These are phyloP conservation scores for Amylocarpus encephaloides DNA, from an alignment of 2,329 filamentous ascomycete species.

Conservation along the genomic window DNA sequence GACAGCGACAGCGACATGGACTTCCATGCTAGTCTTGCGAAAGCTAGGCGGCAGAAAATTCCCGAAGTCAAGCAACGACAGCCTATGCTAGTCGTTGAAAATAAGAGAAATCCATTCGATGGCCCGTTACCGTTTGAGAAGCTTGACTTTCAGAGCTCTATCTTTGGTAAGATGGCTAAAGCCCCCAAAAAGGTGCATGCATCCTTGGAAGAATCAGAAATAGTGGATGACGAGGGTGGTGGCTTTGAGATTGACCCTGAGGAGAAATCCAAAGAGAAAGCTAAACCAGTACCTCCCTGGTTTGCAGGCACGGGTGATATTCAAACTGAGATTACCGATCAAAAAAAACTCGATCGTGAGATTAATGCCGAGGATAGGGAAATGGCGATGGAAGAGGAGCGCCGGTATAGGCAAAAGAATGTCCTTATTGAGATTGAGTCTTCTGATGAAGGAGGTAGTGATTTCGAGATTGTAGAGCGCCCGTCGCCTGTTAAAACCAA, in stretches of 20 bases:
- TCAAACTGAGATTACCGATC: conserved; percentile 53
- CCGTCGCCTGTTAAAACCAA: conserved; percentile 29
- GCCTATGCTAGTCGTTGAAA: conserved; percentile 37
- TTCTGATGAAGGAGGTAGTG: conserved; percentile 45
- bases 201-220: conserved; percentile 17
- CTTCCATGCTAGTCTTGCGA: conserved; percentile 67
- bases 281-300: conserved; percentile 68
- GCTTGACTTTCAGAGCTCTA: conserved; percentile 60
- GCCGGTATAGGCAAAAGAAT: conserved; percentile 40
- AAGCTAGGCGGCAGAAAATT: conserved; percentile 58
- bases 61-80: conserved; percentile 33
- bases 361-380: conserved; percentile 60
- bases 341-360: conserved; percentile 49
- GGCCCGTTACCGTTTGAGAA: conserved; percentile 90
- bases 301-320: conserved; percentile 60
- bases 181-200: not conserved
- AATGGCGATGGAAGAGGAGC: conserved; percentile 50
- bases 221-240: conserved; percentile 31
- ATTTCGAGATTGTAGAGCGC: conserved; percentile 51
- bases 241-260: conserved; percentile 31
- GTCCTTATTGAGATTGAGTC: conserved; percentile 58
- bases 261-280: conserved; percentile 28
- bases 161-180: conserved; percentile 43
- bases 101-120: conserved; percentile 59
- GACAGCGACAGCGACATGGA: conserved; percentile 81